Base-by-base conservation (phyloP, 768 basidiomycete genomes). In the Kwoniella heveanensis region DNA sequence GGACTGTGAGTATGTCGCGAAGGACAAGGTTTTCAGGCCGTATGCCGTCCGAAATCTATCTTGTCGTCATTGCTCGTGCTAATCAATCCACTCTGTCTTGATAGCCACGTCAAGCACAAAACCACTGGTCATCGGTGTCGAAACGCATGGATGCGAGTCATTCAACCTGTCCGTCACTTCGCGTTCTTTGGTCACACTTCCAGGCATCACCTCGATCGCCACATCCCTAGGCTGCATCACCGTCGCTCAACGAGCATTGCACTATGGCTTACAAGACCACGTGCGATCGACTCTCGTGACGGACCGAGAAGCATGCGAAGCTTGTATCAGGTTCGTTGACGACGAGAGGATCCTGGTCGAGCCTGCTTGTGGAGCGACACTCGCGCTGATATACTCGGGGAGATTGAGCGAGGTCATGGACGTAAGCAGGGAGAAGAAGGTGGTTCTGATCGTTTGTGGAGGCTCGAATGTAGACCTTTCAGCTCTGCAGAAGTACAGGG, bases 131-230 rank as follows among this genome's bases (percentile, higher is more conserved):
- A 52, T 74, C 17, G 63, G 70, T 6, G 67, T 66, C 2, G 73
- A 74, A 53, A 74, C 73, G 0, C 21, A 46, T 3, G 73, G 73
- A 13, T 71, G 70, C 9, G 64, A 71, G 27, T 71, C 68, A 17
- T 54, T 74, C 12, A 27, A 69, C 37, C 25, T 48, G n/a, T 59
- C 73, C 27, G 32, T 74, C 17, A 27, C 47, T 27, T 58, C 67
- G 5, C 37, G 51, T 15, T 29, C 64, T 48, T 54, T 68, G 22
- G 53, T 73, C 46, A 67, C 71, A 19, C 46, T 77, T 9, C 68
- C 73, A 2, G 73, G 61, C 4, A 77, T 77, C 39, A 74, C 71
- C 9, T 70, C 68, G 3, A 56, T 75, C 22, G 76, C 76, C 0
- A 74, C 71, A 13, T 73, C 73, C 3, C 60, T 77, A 25, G 76